Conservation (phyloP, 768 basidiomycete species). For the Megacollybia marginata region DNA sequence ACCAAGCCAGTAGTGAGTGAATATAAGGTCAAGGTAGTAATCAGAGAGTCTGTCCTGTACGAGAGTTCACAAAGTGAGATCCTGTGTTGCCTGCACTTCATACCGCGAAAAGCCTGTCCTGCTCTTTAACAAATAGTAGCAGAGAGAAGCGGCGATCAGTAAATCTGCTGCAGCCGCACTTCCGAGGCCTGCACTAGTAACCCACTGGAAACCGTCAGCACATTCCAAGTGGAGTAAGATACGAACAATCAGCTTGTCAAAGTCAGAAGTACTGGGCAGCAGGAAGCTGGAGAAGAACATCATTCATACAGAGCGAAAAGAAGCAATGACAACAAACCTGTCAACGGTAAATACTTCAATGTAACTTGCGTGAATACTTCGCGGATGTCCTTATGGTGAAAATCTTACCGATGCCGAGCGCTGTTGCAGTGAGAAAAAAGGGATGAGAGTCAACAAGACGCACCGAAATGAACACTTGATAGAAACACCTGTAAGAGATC, state of each 20-base stretch:
- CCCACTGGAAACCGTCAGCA: constrained; percentile 27
- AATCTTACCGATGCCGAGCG: constrained; percentile 32
- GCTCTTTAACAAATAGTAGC: constrained; percentile 38
- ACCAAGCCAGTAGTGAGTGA: constrained; percentile 37
- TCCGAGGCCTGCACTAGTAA: constrained; percentile 39
- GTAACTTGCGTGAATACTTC: not conserved
- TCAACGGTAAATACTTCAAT: constrained; percentile 37
- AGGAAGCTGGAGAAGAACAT: not conserved
- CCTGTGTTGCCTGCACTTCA: constrained; percentile 2
- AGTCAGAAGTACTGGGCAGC: not conserved
- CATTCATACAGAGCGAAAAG: not conserved
- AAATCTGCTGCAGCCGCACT: constrained; percentile 43
- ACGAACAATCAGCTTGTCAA: constrained; percentile 27
- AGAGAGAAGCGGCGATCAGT: constrained; percentile 39
- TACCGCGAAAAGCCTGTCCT: constrained; percentile 39
- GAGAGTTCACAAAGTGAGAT: not conserved
- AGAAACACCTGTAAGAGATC: not conserved
- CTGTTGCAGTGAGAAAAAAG: constrained; percentile 11
- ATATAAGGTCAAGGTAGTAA: constrained; percentile 34
- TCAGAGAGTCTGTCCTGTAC: constrained; percentile 25
- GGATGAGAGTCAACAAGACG: constrained; percentile 31
- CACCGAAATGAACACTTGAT: constrained; percentile 32
- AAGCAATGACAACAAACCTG: constrained; percentile 22
- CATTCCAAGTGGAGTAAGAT: constrained; percentile 1
- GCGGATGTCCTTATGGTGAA: not conserved